phyloP scores from a whole-genome alignment of 2,329 filamentous ascomycete species.

The Seiridium cupressi region DNA sequence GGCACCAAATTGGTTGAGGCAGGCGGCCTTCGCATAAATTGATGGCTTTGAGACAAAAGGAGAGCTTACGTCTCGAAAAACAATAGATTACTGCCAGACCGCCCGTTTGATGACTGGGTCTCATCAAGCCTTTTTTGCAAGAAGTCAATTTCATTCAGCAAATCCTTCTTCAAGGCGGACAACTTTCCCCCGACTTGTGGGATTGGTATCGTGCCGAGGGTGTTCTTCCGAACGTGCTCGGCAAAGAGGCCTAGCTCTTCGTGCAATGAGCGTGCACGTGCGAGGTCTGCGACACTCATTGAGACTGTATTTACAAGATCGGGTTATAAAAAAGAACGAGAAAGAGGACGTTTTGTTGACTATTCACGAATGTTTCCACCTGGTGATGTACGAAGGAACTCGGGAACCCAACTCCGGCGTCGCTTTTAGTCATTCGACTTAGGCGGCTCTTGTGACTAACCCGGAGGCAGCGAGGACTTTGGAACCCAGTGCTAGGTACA shows the following conservation, averaged over 20 bases:
- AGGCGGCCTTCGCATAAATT: no score
- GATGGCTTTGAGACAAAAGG: neutral
- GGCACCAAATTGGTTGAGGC: no score
- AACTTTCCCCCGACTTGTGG: conserved; percentile 3
- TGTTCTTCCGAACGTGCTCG: conserved; percentile 1
- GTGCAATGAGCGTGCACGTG: conserved; percentile 3
- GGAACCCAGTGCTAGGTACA: no score
- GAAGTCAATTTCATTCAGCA: conserved; percentile 1
- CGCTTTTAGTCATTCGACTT: no score
- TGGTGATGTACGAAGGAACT: no score
- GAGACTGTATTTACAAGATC: neutral
- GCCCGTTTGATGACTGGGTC: neutral
- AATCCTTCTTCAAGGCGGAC: neutral
- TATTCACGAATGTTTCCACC: no score
- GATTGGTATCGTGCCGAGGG: neutral
- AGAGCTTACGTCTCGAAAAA: neutral
- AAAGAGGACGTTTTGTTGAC: no score
- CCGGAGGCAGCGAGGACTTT: no score
- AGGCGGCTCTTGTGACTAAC: no score
- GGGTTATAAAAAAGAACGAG: no score
- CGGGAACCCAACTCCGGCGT: no score
- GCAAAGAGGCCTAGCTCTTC: conserved; percentile 10
- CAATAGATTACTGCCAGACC: conserved; percentile 18
- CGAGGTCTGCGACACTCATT: neutral
- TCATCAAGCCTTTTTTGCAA: neutral